A percentile compares a stretch with the other conserved stretches of the same genome.
These are phyloP conservation scores for Boletus bicolor DNA, from an alignment of 768 basidiomycete species.

Conservation along the genomic window DNA sequence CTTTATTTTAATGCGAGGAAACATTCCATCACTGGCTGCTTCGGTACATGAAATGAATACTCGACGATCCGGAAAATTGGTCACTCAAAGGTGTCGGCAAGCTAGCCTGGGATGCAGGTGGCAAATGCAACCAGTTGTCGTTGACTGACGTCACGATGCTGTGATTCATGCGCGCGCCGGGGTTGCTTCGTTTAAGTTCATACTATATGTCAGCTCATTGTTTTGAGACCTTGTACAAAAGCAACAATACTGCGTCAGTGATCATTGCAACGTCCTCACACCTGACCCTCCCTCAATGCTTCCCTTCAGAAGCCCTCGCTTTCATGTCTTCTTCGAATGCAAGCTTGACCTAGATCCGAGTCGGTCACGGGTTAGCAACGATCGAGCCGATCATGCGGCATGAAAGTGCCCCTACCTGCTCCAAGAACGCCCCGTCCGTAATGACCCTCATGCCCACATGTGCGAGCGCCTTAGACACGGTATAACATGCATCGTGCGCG, in stretches of 20 bases:
- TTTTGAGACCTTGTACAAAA: not conserved
- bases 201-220: too few species aligned
- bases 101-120: too few species aligned
- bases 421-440: slow-evolving; percentile 62
- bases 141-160: too few species aligned
- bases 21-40: too few species aligned
- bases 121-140: too few species aligned
- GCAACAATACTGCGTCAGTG: not conserved
- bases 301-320: slow-evolving; percentile 4
- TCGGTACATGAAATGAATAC: too few species aligned
- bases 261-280: not conserved
- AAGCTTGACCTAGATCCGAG: slow-evolving; percentile 40
- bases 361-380: not conserved
- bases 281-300: too few species aligned
- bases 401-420: slow-evolving; percentile 39
- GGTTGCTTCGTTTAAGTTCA: too few species aligned
- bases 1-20: too few species aligned
- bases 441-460: slow-evolving; percentile 65
- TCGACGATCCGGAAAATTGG: too few species aligned
- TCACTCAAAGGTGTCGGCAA: too few species aligned
- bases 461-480: slow-evolving; percentile 69
- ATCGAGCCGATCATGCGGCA: not conserved
- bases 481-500: slow-evolving; percentile 65
- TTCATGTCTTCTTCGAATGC: slow-evolving; percentile 47
- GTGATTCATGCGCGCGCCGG: too few species aligned